phyloP scores from a whole-genome alignment of 768 basidiomycete species.

The Austroboletus festivus region DNA sequence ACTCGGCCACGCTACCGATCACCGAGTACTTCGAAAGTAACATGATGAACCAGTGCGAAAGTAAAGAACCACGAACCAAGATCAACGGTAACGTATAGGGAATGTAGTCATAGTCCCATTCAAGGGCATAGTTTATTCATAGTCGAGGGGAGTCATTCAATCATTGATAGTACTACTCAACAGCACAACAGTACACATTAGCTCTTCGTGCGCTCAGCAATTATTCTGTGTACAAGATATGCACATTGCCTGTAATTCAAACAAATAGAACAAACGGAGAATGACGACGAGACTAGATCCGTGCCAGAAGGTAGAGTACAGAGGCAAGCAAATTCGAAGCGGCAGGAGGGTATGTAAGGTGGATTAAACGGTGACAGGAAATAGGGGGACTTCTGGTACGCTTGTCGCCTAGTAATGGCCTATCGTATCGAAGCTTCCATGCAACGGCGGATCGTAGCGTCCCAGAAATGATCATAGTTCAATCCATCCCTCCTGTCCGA shows the following conservation, averaged over 20 bases:
- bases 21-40: not conserved
- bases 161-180: no score
- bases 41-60: not conserved
- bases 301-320: constrained; percentile 28
- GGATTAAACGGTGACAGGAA: constrained; percentile 14
- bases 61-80: no score
- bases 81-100: no score
- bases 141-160: no score
- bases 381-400: constrained; percentile 16
- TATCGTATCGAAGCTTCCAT: constrained; percentile 23
- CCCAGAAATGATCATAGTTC: constrained; percentile 29
- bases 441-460: constrained; percentile 21
- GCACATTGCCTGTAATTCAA: constrained; percentile 14
- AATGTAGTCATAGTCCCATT: no score
- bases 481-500: constrained; percentile 49
- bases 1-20: constrained; percentile 76
- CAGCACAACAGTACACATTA: no score
- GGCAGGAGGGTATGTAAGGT: constrained; percentile 26
- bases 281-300: constrained; percentile 4
- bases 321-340: constrained; percentile 19
- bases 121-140: no score
- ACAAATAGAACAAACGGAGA: constrained; percentile 6
- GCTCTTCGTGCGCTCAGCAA: no score
- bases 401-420: constrained; percentile 27
- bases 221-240: constrained; percentile 15